Base-by-base conservation (phyloP, 176 grass and related monocot species). In the Aegilops umbellulata region DNA sequence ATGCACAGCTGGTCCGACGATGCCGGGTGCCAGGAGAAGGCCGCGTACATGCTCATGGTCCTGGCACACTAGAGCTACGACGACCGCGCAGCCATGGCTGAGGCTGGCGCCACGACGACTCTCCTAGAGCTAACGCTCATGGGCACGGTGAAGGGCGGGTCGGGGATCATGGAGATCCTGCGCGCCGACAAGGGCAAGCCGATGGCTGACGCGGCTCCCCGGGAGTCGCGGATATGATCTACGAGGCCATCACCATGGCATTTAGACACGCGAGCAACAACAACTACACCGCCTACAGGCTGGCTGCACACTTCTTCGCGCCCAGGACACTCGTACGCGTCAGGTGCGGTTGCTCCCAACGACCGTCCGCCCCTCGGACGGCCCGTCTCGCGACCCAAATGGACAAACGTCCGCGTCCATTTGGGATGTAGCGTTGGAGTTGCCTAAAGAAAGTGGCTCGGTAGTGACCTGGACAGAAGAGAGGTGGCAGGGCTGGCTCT, bases 91-190 rank as follows among this genome's bases (percentile, higher is more conserved):
- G 89, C 88, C 44, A 98, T 98, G 92, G 20, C 38, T 2, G 93
- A 94, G 75, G 91, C 93, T 47, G 90, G 92, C 46, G 85, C 90
- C 55, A 76, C 91, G 8, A 87, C 88, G 2, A 90, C 92, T 8
- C 90, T 98, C 4, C 93, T 98, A 1, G 96, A 98, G 90, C 93
- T 98, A 16, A 94, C 96, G 3, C 87, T 98, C 27, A 69, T 95
- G 8, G 96, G 96, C 77, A 94, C 89, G 20, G 88, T 86, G 92
- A 98, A 91, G 80, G 80, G 96, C 79, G 96, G 92, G 69, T 98
- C 93, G 5, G 82, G 93, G 84, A 92, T 92, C 25, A 84, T 98
- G 3, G 93, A 94, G 78, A 92, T 92, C 76, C 86, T 98, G 27
- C 84, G 84, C 38, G 78, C 83, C 2, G 90, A 91, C 78, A 95